phyloP scores from a whole-genome alignment of 345 rosid species.

The Rhodamnia rubescens region DNA sequence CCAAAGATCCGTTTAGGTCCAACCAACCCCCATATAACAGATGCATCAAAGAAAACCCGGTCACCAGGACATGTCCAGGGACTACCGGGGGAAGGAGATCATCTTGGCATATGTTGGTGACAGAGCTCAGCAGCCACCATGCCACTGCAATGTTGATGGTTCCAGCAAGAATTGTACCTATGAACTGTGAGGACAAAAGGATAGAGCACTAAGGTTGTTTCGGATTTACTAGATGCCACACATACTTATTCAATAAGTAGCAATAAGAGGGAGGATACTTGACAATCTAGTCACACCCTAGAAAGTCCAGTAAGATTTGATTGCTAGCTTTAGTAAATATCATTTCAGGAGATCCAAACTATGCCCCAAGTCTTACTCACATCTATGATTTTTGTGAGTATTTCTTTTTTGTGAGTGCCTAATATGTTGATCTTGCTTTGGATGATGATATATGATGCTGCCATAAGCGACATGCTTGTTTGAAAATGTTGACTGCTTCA shows the following conservation, averaged over 20 bases:
- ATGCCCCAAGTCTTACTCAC: no score
- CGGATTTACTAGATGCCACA: not conserved
- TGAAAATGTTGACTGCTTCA: no score
- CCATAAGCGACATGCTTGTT: no score
- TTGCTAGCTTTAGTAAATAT: no score
- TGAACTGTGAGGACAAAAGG: slow-evolving; percentile 28
- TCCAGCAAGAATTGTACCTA: slow-evolving; percentile 82
- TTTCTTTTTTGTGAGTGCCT: no score
- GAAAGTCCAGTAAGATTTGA: no score
- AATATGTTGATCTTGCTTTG: no score
- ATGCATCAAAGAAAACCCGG: slow-evolving; percentile 83
- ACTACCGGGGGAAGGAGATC: slow-evolving; percentile 56
- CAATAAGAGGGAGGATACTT: not conserved
- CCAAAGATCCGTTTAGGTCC: slow-evolving; percentile 80
- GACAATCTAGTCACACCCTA: not conserved
- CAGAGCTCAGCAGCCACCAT: slow-evolving; percentile 74
- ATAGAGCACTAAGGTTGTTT: not conserved
- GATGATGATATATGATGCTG: no score
- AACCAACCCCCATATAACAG: slow-evolving; percentile 85
- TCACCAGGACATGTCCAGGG: slow-evolving; percentile 96
- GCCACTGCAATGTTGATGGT: slow-evolving; percentile 71
- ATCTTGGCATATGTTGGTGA: slow-evolving; percentile 68
- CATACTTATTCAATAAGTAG: not conserved
- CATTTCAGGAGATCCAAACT: no score
- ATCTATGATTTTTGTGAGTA: no score